Conservation (phyloP, 192 early-diverging fungal species). For the Rhizophagus prolifer region DNA sequence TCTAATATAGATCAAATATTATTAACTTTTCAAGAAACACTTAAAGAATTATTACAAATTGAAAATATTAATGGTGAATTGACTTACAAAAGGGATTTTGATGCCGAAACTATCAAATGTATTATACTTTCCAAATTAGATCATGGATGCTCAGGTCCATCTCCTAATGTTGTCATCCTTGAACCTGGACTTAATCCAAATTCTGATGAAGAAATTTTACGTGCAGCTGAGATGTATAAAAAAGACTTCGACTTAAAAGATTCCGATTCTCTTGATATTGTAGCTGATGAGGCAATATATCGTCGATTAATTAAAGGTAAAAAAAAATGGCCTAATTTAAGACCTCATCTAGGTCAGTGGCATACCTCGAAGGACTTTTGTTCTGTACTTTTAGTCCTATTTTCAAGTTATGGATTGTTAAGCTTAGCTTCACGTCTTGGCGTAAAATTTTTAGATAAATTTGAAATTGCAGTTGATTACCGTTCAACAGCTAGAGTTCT, state of each 20-base stretch:
- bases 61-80: too few relatives aligned
- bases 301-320: neutral
- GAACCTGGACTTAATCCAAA: neutral
- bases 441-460: conserved; percentile 23
- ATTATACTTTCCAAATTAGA: neutral
- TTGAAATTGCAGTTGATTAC: conserved; percentile 19
- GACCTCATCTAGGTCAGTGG: neutral
- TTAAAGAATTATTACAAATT: too few relatives aligned
- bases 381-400: neutral
- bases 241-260: neutral
- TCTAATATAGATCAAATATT: too few relatives aligned
- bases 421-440: neutral
- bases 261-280: neutral
- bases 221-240: neutral
- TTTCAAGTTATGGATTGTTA: conserved; percentile 3
- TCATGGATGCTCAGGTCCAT: neutral
- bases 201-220: neutral
- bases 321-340: neutral
- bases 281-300: neutral
- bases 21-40: too few relatives aligned
- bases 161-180: conserved; percentile 9
- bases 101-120: neutral
- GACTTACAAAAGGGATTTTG: neutral
- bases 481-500: neutral
- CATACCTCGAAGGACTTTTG: neutral